Conservation (phyloP, 2,329 filamentous ascomycete species). For the Pseudogymnoascus sp. region DNA sequence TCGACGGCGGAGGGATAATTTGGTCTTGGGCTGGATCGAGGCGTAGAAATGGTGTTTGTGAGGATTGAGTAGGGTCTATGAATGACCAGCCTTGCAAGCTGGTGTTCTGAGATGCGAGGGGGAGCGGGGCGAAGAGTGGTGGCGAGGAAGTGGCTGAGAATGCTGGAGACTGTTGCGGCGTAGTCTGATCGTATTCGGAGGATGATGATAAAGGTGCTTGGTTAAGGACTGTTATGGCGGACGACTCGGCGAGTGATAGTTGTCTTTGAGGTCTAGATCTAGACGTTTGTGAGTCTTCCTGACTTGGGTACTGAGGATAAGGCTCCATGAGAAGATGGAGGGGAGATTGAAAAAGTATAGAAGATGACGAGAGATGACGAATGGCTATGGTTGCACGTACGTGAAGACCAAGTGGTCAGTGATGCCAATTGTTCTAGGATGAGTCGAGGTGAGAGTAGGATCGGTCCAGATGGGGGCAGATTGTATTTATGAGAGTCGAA, state of each 20-base stretch:
- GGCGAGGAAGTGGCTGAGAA: not conserved
- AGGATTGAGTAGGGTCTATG: not conserved
- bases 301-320: constrained; percentile 3
- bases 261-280: not conserved
- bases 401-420: not conserved
- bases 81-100: constrained; percentile 5
- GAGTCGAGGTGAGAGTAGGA: not conserved
- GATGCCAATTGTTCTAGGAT: constrained; percentile 1
- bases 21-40: not conserved
- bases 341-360: not conserved
- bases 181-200: not conserved
- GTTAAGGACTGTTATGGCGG: not conserved
- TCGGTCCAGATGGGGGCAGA: constrained; percentile 2
- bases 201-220: not conserved
- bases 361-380: constrained; percentile 4
- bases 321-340: constrained; percentile 3
- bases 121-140: not conserved
- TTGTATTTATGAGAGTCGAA: constrained; percentile 7
- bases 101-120: not conserved
- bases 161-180: not conserved
- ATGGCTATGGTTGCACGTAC: constrained; percentile 9
- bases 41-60: constrained; percentile 1
- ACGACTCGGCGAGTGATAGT: not conserved
- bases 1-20: not conserved
- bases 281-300: constrained; percentile 8